Percentiles rank a stretch among this genome's conserved stretches.
Conservation (phyloP, 2,329 filamentous ascomycete genomes). For the Cladosporium austrohemisphaericum region DNA sequence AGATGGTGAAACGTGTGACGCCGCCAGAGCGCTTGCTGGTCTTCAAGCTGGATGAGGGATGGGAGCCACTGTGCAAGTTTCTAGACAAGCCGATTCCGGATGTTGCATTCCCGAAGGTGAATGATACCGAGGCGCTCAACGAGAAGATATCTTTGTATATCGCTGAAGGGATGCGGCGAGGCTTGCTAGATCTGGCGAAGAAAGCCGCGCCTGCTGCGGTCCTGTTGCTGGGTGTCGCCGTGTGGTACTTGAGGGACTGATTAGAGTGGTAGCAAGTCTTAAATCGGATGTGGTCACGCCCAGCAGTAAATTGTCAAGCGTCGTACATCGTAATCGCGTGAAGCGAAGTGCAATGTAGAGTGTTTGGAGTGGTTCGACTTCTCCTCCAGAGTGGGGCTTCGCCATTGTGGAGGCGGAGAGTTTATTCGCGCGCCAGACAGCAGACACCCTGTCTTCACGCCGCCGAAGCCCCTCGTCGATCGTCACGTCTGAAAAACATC, state of each 20-base stretch:
- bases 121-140: slow-evolving; percentile 1
- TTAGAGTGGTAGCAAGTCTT: too few species aligned
- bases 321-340: too few species aligned
- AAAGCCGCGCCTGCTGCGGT: not conserved
- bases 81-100: slow-evolving; percentile 11
- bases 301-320: too few species aligned
- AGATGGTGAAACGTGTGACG: slow-evolving; percentile 1
- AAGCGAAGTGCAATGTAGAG: too few species aligned
- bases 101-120: not conserved
- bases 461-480: too few species aligned
- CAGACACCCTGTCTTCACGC: too few species aligned
- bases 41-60: slow-evolving; percentile 10
- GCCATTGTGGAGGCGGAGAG: too few species aligned
- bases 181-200: not conserved
- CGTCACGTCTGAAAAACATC: too few species aligned
- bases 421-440: too few species aligned
- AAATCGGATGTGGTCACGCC: too few species aligned
- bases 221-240: not conserved
- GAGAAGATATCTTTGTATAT: not conserved
- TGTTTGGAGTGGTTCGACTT: too few species aligned
- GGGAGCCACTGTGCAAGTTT: slow-evolving; percentile 19
- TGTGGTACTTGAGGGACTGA: not conserved
- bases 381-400: too few species aligned
- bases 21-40: slow-evolving; percentile 12
- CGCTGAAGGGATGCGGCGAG: not conserved